A percentile compares a stretch with the other conserved stretches of the same genome.
Conservation (phyloP, 176 grass and related monocot genomes). For the Triticum aestivum region DNA sequence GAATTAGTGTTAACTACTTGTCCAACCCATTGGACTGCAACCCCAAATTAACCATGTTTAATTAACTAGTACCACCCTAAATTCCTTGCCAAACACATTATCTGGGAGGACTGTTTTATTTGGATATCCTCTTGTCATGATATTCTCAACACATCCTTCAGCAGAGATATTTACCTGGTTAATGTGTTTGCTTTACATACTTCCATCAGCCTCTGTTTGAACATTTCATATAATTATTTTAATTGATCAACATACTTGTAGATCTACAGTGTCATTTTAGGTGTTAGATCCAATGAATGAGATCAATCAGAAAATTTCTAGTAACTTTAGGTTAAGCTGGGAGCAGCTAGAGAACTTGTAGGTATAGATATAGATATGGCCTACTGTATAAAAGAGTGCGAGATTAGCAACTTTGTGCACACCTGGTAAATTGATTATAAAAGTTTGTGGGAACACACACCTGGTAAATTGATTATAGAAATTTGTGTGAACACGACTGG, state of each 20-base stretch:
- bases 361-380: not conserved
- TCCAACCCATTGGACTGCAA: not conserved
- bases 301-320: not conserved
- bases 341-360: not conserved
- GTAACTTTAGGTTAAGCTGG: not conserved
- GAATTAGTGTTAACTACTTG: not conserved
- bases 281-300: not conserved
- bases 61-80: not conserved
- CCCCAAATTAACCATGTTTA: not conserved
- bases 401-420: not conserved
- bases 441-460: not conserved
- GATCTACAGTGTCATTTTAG: not conserved
- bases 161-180: not conserved
- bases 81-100: not conserved
- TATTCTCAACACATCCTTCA: not conserved
- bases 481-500: not conserved
- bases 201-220: not conserved
- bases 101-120: not conserved
- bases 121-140: not conserved
- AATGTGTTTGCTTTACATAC: not conserved
- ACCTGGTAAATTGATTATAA: not conserved
- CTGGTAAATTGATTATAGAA: not conserved
- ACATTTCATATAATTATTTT: not conserved
- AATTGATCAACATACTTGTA: conserved; percentile 1
- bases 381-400: not conserved